Evolutionary conservation across 2,329 filamentous ascomycete species (phyloP), one percentile per base, ranked within the genome.

Genomic region (Tolypocladium album): DNA sequence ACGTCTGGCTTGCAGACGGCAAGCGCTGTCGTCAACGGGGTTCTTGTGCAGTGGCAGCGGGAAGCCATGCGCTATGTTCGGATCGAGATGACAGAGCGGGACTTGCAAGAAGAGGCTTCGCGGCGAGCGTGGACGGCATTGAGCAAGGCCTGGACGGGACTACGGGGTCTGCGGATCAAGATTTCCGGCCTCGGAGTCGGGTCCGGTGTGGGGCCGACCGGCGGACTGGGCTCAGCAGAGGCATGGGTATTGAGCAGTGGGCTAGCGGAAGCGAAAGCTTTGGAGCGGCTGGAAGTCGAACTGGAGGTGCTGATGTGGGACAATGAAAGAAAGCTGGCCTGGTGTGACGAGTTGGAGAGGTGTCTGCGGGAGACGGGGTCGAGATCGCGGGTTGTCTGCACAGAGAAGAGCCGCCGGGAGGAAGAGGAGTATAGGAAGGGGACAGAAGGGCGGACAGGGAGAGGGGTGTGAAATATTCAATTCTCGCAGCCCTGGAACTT

Each of bases 1-100:
- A 71, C 74, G 15, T 77, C 75, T 17, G 79, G 78, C 0, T 64
- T 79, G 4, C 73, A 73, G 64, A 72, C 76, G 0, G 78, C 77
- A 0, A 64, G 71, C 11, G 68, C 68, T 4, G 67, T 69, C 0
- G 76, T 79, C 59, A 68, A 72, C 1, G 62, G 67, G 17, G 64
- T 65, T 2, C 64, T 78, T 31, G 58, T 60, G 40, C 63, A 68
- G 3, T 81, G 79, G 79, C 78, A 82, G 70, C 67, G 69, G 4
- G 64, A 64, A n/a, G 62, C 64, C 2, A 64, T 81, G 65, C 71
- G 78, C 12, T 76, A 71, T 56, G 71, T 73, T 2, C 67, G 76
- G 1, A 65, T 81, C 1, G 77, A 81, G 60, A 67, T 79, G 13
- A 66, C 75, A 24, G 69, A 68, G 1, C 64, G 68, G 12, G 76